Percentiles rank a stretch among this genome's conserved stretches.
These are phyloP conservation scores for Leptodontidium sp. DNA, from an alignment of 2,329 filamentous ascomycete genomes.

Conservation along the genomic window DNA sequence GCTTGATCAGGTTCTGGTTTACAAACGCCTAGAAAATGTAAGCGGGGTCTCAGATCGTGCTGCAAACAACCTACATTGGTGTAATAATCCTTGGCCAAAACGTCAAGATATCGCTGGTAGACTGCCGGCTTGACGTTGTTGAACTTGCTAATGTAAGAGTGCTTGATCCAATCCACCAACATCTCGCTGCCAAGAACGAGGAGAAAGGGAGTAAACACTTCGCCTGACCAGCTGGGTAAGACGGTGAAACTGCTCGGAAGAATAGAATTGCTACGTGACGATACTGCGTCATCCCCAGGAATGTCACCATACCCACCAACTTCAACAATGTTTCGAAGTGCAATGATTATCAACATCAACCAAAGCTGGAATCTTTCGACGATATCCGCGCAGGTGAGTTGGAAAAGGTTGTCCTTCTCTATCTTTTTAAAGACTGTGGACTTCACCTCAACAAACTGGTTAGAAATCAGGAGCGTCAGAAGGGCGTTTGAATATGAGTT, in stretches of 20 bases:
- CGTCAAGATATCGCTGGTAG: conserved; percentile 89
- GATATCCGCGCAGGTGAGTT: conserved; percentile 94
- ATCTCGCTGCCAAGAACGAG: conserved; percentile 96
- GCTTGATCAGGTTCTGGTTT: conserved; percentile 87
- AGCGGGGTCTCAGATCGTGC: conserved; percentile 29
- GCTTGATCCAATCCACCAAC: conserved; percentile 96
- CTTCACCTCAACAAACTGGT: conserved; percentile 99
- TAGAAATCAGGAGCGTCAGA: conserved; percentile 89
- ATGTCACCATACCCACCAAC: conserved; percentile 74
- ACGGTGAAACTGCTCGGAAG: conserved; percentile 91
- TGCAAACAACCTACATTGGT: conserved; percentile 70
- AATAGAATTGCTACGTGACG: conserved; percentile 75
- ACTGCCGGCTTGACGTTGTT: conserved; percentile 94
- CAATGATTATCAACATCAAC: conserved; percentile 97
- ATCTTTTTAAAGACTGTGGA: conserved; percentile 98
- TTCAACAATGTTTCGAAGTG: conserved; percentile 94
- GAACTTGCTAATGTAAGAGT: conserved; percentile 98
- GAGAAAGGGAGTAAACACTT: conserved; percentile 91
- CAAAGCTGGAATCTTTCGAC: conserved; percentile 97
- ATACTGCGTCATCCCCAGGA: conserved; percentile 57
- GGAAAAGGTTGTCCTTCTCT: conserved; percentile 97
- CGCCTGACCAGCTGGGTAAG: conserved; percentile 84
- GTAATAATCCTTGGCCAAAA: conserved; percentile 97
- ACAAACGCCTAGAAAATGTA: conserved; percentile 73
- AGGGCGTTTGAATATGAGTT: conserved; percentile 98